phyloP scores from a whole-genome alignment of 805 yeast species.

The Metschnikowia proteae region DNA sequence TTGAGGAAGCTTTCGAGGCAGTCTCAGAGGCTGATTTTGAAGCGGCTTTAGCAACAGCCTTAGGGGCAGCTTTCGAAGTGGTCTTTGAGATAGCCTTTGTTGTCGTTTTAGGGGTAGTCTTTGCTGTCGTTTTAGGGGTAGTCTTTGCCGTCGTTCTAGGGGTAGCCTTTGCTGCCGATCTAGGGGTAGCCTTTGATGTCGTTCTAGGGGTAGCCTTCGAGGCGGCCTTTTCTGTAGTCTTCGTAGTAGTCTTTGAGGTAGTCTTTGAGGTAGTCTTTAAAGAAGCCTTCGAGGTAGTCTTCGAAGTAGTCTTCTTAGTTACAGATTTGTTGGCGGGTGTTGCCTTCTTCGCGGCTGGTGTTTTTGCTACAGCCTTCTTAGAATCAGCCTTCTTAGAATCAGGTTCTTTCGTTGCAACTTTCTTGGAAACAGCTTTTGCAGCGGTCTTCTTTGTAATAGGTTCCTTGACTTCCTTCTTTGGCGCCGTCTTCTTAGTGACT shows the following conservation, averaged over 20 bases:
- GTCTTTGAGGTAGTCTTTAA: background rate
- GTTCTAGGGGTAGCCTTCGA: background rate
- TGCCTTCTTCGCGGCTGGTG: background rate
- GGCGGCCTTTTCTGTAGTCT: background rate
- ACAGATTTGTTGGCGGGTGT: background rate
- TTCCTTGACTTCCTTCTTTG: conserved; percentile 7
- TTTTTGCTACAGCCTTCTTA: background rate
- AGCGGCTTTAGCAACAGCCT: too few relatives aligned
- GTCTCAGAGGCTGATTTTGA: too few relatives aligned
- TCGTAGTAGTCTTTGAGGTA: background rate
- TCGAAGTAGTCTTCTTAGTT: conserved; percentile 55
- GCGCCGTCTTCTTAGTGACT: conserved; percentile 4
- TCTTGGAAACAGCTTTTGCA: background rate
- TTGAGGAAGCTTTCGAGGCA: too few relatives aligned
- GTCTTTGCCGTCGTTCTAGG: too few relatives aligned
- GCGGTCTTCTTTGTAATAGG: conserved; percentile 7
- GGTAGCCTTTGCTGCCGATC: background rate
- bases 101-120: too few relatives aligned
- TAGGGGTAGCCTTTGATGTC: background rate
- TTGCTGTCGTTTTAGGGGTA: too few relatives aligned
- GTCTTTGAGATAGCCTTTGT: too few relatives aligned
- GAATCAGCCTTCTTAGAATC: conserved; percentile 30
- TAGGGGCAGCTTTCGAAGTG: too few relatives aligned
- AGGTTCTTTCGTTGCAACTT: conserved; percentile 44
- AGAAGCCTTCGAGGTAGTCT: conserved; percentile 24